phyloP scores from a whole-genome alignment of 495 filamentous ascomycete genomes.

The Neurospora pannonica region DNA sequence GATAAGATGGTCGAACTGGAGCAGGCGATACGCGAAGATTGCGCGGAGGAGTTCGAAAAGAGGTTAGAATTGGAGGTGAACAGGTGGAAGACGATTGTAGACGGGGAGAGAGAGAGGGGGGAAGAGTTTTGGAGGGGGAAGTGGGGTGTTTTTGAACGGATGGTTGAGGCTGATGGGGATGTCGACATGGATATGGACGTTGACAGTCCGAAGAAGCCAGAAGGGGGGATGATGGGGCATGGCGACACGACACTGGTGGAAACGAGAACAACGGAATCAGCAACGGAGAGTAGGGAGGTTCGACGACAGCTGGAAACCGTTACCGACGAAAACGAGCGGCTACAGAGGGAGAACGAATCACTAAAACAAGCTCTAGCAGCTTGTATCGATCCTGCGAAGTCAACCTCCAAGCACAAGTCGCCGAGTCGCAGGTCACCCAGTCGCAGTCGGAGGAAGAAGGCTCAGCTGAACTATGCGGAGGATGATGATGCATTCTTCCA shows the following conservation, averaged over 20 bases:
- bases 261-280: neutral
- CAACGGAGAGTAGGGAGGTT: neutral
- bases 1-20: slow-evolving; percentile 66
- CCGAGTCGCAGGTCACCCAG: neutral
- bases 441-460: neutral
- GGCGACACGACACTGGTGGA: neutral
- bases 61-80: slow-evolving; percentile 61
- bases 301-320: neutral
- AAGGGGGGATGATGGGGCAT: neutral
- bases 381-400: neutral
- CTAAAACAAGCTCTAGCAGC: slow-evolving; percentile 38
- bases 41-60: slow-evolving; percentile 75
- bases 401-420: neutral
- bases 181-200: slow-evolving; percentile 37
- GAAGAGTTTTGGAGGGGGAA: slow-evolving; percentile 87
- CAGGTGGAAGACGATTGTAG: slow-evolving; percentile 66
- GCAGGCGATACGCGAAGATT: slow-evolving; percentile 81
- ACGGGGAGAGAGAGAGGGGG: slow-evolving; percentile 58
- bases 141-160: slow-evolving; percentile 71
- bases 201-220: neutral
- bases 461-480: neutral
- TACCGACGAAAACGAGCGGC: slow-evolving; percentile 51
- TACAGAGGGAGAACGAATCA: slow-evolving; percentile 42
- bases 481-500: neutral
- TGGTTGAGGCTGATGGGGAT: slow-evolving; percentile 17